Percentiles rank a stretch among this genome's conserved stretches.
phyloP scores from a whole-genome alignment of 495 filamentous ascomycete species.

The Aspergillus steynii region DNA sequence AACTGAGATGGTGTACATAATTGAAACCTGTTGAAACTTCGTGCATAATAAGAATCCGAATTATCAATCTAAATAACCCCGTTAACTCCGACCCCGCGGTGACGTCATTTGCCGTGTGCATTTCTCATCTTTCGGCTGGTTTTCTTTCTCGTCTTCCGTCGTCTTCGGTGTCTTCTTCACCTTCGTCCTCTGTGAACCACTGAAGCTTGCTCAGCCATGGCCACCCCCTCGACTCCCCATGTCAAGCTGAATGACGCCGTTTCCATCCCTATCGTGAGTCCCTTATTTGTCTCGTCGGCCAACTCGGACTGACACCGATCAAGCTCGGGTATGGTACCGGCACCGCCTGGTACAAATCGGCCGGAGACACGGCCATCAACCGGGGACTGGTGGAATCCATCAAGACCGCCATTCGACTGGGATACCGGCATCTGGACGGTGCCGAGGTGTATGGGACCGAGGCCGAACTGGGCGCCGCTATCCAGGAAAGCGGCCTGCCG shows the following conservation, averaged over 20 bases:
- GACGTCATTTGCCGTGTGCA: too few species aligned
- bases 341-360: constrained; percentile 59
- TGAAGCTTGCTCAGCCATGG: constrained; percentile 8
- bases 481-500: constrained; percentile 64
- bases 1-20: too few species aligned
- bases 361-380: constrained; percentile 35
- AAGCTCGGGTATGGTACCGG: constrained; percentile 75
- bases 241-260: constrained; percentile 72
- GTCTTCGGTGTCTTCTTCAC: background rate
- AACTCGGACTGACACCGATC: constrained; percentile 6
- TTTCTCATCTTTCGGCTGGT: too few species aligned
- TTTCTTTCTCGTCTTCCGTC: too few species aligned
- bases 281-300: background rate
- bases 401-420: constrained; percentile 67
- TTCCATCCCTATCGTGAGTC: constrained; percentile 67
- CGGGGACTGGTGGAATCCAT: constrained; percentile 54
- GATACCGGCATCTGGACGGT: constrained; percentile 76
- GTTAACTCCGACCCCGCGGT: too few species aligned
- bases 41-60: too few species aligned
- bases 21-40: too few species aligned
- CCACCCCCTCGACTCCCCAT: constrained; percentile 32
- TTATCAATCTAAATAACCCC: too few species aligned
- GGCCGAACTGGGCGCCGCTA: constrained; percentile 69
- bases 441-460: constrained; percentile 87
- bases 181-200: background rate